Conservation (phyloP, 352 stramenopile species). For the Phytophthora foliorum region DNA sequence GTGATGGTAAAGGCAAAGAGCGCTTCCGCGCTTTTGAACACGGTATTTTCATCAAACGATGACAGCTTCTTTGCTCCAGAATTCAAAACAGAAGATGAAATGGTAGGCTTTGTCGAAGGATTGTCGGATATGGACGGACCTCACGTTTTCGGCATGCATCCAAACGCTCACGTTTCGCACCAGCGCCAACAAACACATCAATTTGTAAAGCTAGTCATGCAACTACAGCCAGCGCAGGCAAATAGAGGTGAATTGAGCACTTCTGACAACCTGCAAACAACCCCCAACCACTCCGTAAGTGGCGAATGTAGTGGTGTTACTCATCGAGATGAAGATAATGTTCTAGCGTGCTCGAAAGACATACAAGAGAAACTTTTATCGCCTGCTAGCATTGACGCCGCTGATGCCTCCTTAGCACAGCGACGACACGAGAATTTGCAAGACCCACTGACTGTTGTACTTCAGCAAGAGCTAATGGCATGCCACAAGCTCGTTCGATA, state of each 20-base stretch:
- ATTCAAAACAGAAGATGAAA: slow-evolving; percentile 49
- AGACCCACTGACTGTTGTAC: slow-evolving; percentile 71
- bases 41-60: slow-evolving; percentile 31
- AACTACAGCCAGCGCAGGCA: slow-evolving; percentile 42
- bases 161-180: slow-evolving; percentile 81
- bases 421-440: slow-evolving; percentile 3
- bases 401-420: slow-evolving; percentile 4
- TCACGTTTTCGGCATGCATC: slow-evolving; percentile 86
- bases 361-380: slow-evolving; percentile 41
- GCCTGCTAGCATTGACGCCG: slow-evolving; percentile 3
- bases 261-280: not conserved
- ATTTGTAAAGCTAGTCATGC: slow-evolving; percentile 44
- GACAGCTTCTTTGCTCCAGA: slow-evolving; percentile 54
- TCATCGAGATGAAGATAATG: slow-evolving; percentile 19
- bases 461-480: slow-evolving; percentile 70
- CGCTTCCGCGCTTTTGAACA: slow-evolving; percentile 8
- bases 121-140: slow-evolving; percentile 62
- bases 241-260: not conserved
- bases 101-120: slow-evolving; percentile 59
- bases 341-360: slow-evolving; percentile 25
- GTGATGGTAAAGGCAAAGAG: slow-evolving; percentile 10
- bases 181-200: slow-evolving; percentile 65
- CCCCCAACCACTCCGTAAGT: not conserved
- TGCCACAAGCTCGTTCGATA: slow-evolving; percentile 58
- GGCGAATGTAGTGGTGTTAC: not conserved